phyloP scores from a whole-genome alignment of 306 rosid genomes.

The Macrotyloma uniflorum region DNA sequence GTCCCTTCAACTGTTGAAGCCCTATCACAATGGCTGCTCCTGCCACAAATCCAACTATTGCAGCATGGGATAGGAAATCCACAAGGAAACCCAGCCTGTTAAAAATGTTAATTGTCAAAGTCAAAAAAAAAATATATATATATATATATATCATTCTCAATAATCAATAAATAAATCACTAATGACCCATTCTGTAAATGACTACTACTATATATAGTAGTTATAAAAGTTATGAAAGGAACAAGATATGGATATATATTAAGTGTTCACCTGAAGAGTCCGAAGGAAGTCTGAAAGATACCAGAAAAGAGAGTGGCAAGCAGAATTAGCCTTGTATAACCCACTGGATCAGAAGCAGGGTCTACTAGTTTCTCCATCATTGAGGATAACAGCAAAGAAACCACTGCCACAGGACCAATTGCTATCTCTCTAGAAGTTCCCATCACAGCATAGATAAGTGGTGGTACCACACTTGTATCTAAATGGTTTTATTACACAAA shows the following conservation, averaged over 20 bases:
- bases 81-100: constrained; percentile 75
- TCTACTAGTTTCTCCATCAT: constrained; percentile 66
- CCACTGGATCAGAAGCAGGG: constrained; percentile 63
- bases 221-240: neutral
- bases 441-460: constrained; percentile 85
- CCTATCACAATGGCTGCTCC: constrained; percentile 86
- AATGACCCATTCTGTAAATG: neutral
- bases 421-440: constrained; percentile 88
- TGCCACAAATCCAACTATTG: constrained; percentile 69
- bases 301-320: constrained; percentile 84
- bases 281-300: constrained; percentile 75
- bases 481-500: constrained; percentile 2
- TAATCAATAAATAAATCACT: neutral
- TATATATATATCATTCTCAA: neutral
- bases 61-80: constrained; percentile 79
- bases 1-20: constrained; percentile 80
- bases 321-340: constrained; percentile 66
- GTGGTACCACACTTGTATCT: constrained; percentile 95
- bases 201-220: neutral
- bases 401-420: constrained; percentile 90
- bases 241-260: too few relatives aligned
- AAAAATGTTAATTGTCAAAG: neutral
- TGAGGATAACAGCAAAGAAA: constrained; percentile 73
- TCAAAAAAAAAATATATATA: too few relatives aligned
- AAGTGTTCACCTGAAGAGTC: constrained; percentile 60